Base-by-base conservation (phyloP, 2,329 filamentous ascomycete species). In the Drechmeria coniospora region DNA sequence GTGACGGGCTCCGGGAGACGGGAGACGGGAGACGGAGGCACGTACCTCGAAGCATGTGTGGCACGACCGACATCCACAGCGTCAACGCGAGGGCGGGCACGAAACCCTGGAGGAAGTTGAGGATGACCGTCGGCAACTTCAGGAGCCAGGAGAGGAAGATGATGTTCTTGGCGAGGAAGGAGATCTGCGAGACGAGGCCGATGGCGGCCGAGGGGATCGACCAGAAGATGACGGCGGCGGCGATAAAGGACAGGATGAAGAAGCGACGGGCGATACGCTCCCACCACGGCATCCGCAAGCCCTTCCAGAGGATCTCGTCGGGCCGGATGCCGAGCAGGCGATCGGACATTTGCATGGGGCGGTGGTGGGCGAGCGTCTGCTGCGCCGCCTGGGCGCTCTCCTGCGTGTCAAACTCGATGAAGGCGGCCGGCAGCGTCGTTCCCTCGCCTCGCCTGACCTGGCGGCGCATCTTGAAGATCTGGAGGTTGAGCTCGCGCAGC, bases 351-450 rank as follows among this genome's bases (percentile, higher is more conserved):
- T 87, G 82, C 21, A 92, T 60, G 19, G 81, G 78, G 32, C 82
- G 74, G 53, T 93, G 84, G 51, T 93, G 84, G 3, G 84, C 74
- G 7, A 95, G 64, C 15, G 79, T 75, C 51, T 98, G 90, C 49
- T 73, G 87, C 10, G 87, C 87, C 29, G 70, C 66, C 52, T 98
- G 86, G 10, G 90, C 90, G 31, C 81, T 79, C 30, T 78, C 69
- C 47, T 93, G 82, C 2, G 67, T 73, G 35, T 70, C 65, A 45
- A 95, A 98, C 48, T 95, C 86, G 37, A 98, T 74, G 43, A 98
- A 98, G 8, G 90, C 81, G 14, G 83, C 77, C 10, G 77, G 72
- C 18, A 83, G 60, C 36, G 72, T 67, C 34, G 73, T 67, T 25
- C 63, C 71, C 21, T 79, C 65, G 17, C 83, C 75, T 34, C 79